Evolutionary conservation across 2,329 filamentous ascomycete genomes (phyloP).

Genomic region (Coccinonectria pachysandricola): DNA sequence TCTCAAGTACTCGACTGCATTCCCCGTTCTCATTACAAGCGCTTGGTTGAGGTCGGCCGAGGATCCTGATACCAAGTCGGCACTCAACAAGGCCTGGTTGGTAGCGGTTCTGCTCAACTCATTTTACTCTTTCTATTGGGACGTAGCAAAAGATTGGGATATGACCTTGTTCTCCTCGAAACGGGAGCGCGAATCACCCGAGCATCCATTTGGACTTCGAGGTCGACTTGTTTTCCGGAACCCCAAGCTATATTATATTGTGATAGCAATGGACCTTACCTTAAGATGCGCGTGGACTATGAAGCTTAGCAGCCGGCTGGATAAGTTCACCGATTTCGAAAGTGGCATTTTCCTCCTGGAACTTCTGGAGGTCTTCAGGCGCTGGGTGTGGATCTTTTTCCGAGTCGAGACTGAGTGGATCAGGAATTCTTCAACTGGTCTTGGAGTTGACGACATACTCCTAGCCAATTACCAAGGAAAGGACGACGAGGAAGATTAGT

Average conservation of each 20-base stretch:
- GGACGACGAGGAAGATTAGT: constrained; percentile 32
- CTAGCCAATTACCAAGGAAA: constrained; percentile 62
- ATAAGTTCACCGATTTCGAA: constrained; percentile 79
- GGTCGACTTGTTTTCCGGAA: constrained; percentile 62
- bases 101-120: constrained; percentile 71
- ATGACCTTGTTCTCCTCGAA: constrained; percentile 63
- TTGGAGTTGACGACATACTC: constrained; percentile 60
- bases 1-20: constrained; percentile 85
- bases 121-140: constrained; percentile 97
- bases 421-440: constrained; percentile 39
- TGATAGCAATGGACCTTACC: constrained; percentile 67
- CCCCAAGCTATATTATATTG: constrained; percentile 69
- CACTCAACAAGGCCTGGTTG: constrained; percentile 53
- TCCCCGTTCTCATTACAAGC: constrained; percentile 78
- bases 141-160: constrained; percentile 94
- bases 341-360: constrained; percentile 82
- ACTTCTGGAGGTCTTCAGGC: constrained; percentile 71
- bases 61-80: constrained; percentile 28
- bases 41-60: constrained; percentile 58
- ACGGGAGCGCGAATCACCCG: constrained; percentile 46
- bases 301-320: constrained; percentile 73
- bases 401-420: constrained; percentile 91
- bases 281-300: constrained; percentile 86
- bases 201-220: constrained; percentile 70
- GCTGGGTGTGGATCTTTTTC: constrained; percentile 98